phyloP scores from a whole-genome alignment of 805 yeast genomes.

The Barnettozyma wickerhamii region DNA sequence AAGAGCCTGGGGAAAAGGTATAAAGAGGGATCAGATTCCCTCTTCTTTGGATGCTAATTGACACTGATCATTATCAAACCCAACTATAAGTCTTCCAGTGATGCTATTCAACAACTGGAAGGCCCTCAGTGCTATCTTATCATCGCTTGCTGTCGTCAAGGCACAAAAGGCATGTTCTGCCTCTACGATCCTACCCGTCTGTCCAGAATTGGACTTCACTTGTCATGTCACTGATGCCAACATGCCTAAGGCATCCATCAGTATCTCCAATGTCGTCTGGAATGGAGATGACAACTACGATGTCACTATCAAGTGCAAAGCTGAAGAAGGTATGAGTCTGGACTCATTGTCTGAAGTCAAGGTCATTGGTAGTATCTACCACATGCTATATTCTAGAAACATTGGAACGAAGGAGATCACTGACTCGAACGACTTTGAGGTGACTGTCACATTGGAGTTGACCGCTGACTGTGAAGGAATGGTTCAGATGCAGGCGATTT shows the following conservation, averaged over 20 bases:
- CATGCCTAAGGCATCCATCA: background rate
- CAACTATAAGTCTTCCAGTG: background rate
- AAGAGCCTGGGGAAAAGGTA: background rate
- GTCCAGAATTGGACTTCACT: background rate
- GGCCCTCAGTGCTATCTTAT: background rate
- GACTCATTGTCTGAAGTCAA: constrained; percentile 9
- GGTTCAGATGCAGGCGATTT: constrained; percentile 7
- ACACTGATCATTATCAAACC: too few species aligned
- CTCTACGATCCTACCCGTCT: background rate
- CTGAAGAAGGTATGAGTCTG: constrained; percentile 3
- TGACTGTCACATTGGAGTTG: constrained; percentile 1
- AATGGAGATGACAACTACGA: constrained; percentile 5
- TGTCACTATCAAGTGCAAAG: constrained; percentile 7
- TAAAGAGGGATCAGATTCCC: background rate
- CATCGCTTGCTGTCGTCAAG: background rate
- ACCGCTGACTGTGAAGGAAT: background rate
- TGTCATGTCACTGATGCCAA: background rate
- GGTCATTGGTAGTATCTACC: constrained; percentile 6
- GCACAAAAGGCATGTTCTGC: background rate
- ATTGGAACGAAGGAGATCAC: background rate
- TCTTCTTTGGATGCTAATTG: too few species aligned
- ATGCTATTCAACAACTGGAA: background rate
- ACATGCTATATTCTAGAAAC: constrained; percentile 7
- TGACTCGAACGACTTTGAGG: constrained; percentile 10
- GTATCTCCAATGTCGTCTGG: constrained; percentile 4